A percentile compares a stretch with the other conserved stretches of the same genome.
phyloP scores from a whole-genome alignment of 805 yeast genomes.

The Ogataea corticis region DNA sequence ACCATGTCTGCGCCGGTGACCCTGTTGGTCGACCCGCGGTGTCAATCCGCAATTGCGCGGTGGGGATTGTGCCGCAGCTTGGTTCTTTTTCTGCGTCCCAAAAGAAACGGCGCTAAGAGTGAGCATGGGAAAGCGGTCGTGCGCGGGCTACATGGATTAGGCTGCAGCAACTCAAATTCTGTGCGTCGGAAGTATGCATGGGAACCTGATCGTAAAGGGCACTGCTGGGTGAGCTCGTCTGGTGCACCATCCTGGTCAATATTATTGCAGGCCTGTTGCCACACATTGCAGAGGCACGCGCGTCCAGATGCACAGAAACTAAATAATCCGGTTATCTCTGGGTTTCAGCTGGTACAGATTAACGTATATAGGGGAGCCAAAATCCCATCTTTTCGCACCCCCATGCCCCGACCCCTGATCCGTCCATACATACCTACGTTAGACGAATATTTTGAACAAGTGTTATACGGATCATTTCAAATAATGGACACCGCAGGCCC shows the following conservation, averaged over 20 bases:
- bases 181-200: conserved; percentile 4
- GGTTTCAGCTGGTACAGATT: background rate
- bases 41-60: too few species aligned
- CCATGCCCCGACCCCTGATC: too few species aligned
- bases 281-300: background rate
- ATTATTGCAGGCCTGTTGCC: background rate
- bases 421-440: too few species aligned
- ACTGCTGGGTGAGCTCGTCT: background rate
- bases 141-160: background rate
- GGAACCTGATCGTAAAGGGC: background rate
- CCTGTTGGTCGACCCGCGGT: too few species aligned
- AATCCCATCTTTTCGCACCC: background rate
- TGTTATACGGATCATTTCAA: background rate
- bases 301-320: conserved; percentile 1
- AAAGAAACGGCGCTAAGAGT: background rate
- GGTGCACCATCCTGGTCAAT: background rate
- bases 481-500: conserved; percentile 4
- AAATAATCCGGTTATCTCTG: conserved; percentile 1
- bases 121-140: background rate
- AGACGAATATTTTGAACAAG: too few species aligned
- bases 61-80: background rate
- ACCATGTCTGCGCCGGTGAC: too few species aligned
- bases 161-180: conserved; percentile 5
- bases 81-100: background rate
- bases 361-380: background rate